Conservation (phyloP, 495 filamentous ascomycete genomes). For the Penicillium coffeae region DNA sequence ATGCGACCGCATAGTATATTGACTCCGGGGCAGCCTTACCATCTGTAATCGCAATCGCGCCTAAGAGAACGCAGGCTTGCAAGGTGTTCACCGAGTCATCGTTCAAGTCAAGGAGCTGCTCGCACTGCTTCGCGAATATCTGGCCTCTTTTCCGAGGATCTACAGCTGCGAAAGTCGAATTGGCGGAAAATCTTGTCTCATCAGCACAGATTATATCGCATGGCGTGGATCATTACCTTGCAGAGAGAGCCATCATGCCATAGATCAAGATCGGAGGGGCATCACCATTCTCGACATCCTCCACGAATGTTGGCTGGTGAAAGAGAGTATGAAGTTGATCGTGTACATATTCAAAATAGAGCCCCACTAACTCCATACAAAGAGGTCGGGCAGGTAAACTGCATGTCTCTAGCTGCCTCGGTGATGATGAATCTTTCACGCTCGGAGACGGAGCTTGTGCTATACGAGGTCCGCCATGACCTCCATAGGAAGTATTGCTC, state of each 20-base stretch:
- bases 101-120: conserved; percentile 24
- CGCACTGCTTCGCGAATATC: conserved; percentile 4
- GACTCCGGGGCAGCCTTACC: conserved; percentile 16
- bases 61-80: conserved; percentile 36
- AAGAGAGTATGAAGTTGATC: conserved; percentile 40
- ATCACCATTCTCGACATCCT: conserved; percentile 16
- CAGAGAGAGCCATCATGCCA: conserved; percentile 31
- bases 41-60: conserved; percentile 21
- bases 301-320: conserved; percentile 28
- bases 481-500: too few relatives aligned
- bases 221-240: too few relatives aligned
- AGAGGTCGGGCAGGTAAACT: conserved; percentile 14
- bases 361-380: conserved; percentile 26
- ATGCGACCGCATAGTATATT: conserved; percentile 19
- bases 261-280: conserved; percentile 20
- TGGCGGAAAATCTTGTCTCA: neutral
- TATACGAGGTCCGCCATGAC: too few relatives aligned
- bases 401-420: neutral
- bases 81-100: conserved; percentile 31
- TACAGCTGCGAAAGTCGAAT: neutral
- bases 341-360: conserved; percentile 40
- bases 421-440: too few relatives aligned
- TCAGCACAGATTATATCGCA: too few relatives aligned
- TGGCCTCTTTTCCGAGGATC: neutral
- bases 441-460: too few relatives aligned